Percentiles rank a stretch among this genome's conserved stretches.
These are phyloP conservation scores for Podosphaera fusca DNA, from an alignment of 2,329 filamentous ascomycete species.

Conservation along the genomic window DNA sequence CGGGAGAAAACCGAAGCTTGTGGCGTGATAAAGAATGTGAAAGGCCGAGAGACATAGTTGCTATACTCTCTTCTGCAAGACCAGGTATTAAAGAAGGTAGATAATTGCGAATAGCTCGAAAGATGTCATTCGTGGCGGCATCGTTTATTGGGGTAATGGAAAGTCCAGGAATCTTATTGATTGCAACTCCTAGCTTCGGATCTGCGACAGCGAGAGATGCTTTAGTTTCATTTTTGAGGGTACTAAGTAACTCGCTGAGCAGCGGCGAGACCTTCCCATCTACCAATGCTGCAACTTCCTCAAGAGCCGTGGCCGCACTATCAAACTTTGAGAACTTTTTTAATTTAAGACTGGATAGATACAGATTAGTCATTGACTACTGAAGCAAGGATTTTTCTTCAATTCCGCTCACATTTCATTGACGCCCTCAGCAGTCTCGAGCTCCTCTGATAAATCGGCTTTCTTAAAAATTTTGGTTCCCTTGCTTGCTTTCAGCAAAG, in stretches of 20 bases:
- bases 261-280: conserved; percentile 90
- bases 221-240: conserved; percentile 95
- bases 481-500: conserved; percentile 76
- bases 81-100: conserved; percentile 78
- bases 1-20: conserved; percentile 94
- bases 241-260: conserved; percentile 59
- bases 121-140: conserved; percentile 64
- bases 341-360: conserved; percentile 48
- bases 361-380: too few relatives aligned
- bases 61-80: conserved; percentile 61
- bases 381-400: not conserved
- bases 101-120: conserved; percentile 82
- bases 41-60: conserved; percentile 86
- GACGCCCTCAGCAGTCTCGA: conserved; percentile 61
- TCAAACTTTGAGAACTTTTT: conserved; percentile 98
- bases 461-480: conserved; percentile 95
- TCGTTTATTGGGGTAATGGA: conserved; percentile 69
- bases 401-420: conserved; percentile 51
- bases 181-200: conserved; percentile 73
- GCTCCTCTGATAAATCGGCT: conserved; percentile 52
- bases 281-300: conserved; percentile 70
- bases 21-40: conserved; percentile 92
- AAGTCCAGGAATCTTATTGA: conserved; percentile 74
- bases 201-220: conserved; percentile 84
- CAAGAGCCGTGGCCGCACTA: conserved; percentile 69